A percentile compares a stretch with the other conserved stretches of the same genome.
phyloP scores from a whole-genome alignment of 352 stramenopile genomes.

The Phytophthora chlamydospora region DNA sequence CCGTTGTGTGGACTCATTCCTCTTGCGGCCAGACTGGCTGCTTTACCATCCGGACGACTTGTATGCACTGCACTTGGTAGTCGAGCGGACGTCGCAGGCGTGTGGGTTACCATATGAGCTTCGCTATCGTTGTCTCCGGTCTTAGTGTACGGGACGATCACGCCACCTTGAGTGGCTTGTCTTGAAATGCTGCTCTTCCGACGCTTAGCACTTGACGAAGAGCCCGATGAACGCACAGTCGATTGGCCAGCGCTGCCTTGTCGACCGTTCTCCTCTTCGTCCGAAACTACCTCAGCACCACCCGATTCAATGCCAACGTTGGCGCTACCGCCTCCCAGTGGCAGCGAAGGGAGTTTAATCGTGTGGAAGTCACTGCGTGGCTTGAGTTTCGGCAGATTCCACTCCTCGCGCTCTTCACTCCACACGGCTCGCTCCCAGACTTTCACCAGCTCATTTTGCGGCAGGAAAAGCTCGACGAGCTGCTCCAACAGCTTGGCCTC shows the following conservation, averaged over 20 bases:
- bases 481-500: constrained; percentile 90
- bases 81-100: constrained; percentile 23
- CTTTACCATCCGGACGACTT: constrained; percentile 27
- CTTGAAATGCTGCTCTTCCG: constrained; percentile 30
- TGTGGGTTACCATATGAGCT: background rate
- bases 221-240: constrained; percentile 40
- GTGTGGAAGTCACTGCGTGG: constrained; percentile 83
- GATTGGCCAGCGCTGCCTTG: constrained; percentile 29
- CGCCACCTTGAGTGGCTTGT: constrained; percentile 10
- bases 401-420: constrained; percentile 83
- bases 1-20: constrained; percentile 39
- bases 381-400: constrained; percentile 77
- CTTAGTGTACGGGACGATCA: constrained; percentile 13
- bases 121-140: constrained; percentile 12
- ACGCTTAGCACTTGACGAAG: constrained; percentile 42
- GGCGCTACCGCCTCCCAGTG: constrained; percentile 25
- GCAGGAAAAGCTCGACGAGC: constrained; percentile 85
- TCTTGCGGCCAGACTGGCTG: constrained; percentile 3
- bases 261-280: constrained; percentile 51
- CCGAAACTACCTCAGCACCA: constrained; percentile 61
- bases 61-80: constrained; percentile 45
- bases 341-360: constrained; percentile 70
- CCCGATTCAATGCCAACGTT: constrained; percentile 45
- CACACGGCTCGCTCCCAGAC: constrained; percentile 89
- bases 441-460: constrained; percentile 86